Percentiles rank a stretch among this genome's conserved stretches.
phyloP scores from a whole-genome alignment of 225 moss, liverwort and hornwort genomes.

The Takakia lepidozioides region DNA sequence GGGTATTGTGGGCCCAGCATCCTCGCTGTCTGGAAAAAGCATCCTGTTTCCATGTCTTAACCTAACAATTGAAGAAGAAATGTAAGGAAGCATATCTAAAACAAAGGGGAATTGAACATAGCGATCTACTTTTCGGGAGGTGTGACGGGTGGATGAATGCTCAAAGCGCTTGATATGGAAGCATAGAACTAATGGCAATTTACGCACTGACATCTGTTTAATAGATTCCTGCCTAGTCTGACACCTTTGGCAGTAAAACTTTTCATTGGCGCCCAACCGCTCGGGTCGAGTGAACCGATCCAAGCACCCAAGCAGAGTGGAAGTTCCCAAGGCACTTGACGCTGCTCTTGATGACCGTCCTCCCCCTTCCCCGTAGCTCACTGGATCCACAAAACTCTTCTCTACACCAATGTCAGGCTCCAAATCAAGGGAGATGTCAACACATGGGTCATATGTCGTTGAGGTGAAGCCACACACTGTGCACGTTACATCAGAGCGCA shows the following conservation, averaged over 20 bases:
- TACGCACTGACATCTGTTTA: slow-evolving; percentile 93
- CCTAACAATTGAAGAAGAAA: slow-evolving; percentile 85
- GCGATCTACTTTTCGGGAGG: slow-evolving; percentile 84
- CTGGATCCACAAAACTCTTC: slow-evolving; percentile 55
- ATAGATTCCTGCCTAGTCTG: slow-evolving; percentile 84
- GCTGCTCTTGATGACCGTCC: slow-evolving; percentile 66
- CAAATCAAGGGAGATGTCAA: slow-evolving; percentile 82
- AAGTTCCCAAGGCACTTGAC: slow-evolving; percentile 68
- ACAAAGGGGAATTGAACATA: slow-evolving; percentile 84
- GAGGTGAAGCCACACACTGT: slow-evolving; percentile 93
- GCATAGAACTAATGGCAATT: slow-evolving; percentile 75
- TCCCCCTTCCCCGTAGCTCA: slow-evolving; percentile 46
- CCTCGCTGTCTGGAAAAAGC: slow-evolving; percentile 51
- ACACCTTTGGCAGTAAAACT: slow-evolving; percentile 80
- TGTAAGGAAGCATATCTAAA: slow-evolving; percentile 76
- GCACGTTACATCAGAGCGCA: slow-evolving; percentile 93
- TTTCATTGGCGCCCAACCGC: slow-evolving; percentile 73
- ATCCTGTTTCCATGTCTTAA: slow-evolving; percentile 83
- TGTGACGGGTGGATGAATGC: slow-evolving; percentile 79
- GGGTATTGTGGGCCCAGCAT: slow-evolving; percentile 18
- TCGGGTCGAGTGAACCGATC: slow-evolving; percentile 87
- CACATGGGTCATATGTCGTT: slow-evolving; percentile 91
- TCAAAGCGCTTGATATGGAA: slow-evolving; percentile 97
- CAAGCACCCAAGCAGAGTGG: slow-evolving; percentile 79
- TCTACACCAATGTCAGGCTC: slow-evolving; percentile 80